phyloP scores from a whole-genome alignment of 768 basidiomycete genomes.

The Russula vinacea region DNA sequence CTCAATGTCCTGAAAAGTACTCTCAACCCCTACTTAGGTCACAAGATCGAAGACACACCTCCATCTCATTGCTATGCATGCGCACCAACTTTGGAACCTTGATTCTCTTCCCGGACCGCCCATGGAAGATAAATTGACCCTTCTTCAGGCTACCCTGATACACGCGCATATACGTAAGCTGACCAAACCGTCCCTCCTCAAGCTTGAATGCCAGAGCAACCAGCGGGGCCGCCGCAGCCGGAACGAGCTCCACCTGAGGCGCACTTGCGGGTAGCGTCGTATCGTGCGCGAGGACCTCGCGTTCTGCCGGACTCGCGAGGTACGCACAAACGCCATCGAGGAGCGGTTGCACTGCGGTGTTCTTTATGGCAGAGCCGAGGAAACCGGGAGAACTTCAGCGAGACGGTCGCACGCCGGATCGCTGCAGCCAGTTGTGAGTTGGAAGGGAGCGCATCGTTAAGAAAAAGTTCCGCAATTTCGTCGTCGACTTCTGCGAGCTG shows the following conservation, averaged over 20 bases:
- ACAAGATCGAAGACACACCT: constrained; percentile 49
- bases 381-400: constrained; percentile 97
- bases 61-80: constrained; percentile 99
- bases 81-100: constrained; percentile 94
- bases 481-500: constrained; percentile 97
- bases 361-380: constrained; percentile 95
- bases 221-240: constrained; percentile 82
- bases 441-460: constrained; percentile 77
- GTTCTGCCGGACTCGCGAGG: constrained; percentile 83
- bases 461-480: constrained; percentile 83
- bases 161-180: constrained; percentile 96
- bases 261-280: constrained; percentile 61
- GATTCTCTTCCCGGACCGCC: constrained; percentile 92
- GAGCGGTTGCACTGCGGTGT: constrained; percentile 90
- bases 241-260: constrained; percentile 70
- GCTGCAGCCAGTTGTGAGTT: constrained; percentile 74
- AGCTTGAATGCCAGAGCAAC: constrained; percentile 97
- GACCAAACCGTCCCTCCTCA: constrained; percentile 95
- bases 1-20: constrained; percentile 71
- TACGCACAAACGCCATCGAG: constrained; percentile 96
- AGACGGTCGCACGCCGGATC: constrained; percentile 84
- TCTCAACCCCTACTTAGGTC: background rate
- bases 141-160: constrained; percentile 94
- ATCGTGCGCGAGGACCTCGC: constrained; percentile 61
- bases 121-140: constrained; percentile 82